Base-by-base conservation (phyloP, 768 basidiomycete species). In the Phylloporus sp. region DNA sequence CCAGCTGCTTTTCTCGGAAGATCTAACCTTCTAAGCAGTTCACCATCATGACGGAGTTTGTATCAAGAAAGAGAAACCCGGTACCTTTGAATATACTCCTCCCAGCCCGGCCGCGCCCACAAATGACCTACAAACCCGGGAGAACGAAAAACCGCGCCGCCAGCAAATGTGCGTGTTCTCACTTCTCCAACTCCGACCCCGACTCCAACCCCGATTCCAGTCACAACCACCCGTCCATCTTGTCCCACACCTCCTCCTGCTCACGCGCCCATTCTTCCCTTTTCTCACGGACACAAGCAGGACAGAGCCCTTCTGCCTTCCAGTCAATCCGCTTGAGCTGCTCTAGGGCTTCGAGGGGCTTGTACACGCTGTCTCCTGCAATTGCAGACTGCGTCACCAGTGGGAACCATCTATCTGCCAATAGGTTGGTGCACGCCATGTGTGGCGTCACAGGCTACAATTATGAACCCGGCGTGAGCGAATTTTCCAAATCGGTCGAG, bases 321-420 rank as follows among this genome's bases (percentile, higher is more conserved):
- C 88, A 90, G 56, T 82, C 75, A 6, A 82, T 72, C 13, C 60
- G 63, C 63, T 80, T 84, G 43, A 88, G 76, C 43, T 67, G 67
- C 61, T 84, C 77, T 24, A 91, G 72, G 24, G 83, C 84, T 71
- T 90, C 86, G 22, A 91, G 72, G 23, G 88, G 88, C 45, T 78
- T 83, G 60, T 80, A 84, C 26, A 88, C 79, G 7, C 85, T 84
- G 50, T 79, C 78, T 49, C 75, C 71, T 16, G 74, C 76, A 22
- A 90, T 72, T 1, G 85, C 85, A 11, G 83, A 84, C 45, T 80
- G 72, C 34, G 86, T 83, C n/a, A 90, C 85, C 34, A 80, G 71
- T 22, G 73, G 53, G 78, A 88, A 85, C 88, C 88, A 90, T 46
- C 69, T 73, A 45, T 84, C 84, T 1, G 87, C 88, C 49, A 90